A percentile compares a stretch with the other conserved stretches of the same genome.
Conservation (phyloP, 2,329 filamentous ascomycete species). For the Talaromyces sp. region DNA sequence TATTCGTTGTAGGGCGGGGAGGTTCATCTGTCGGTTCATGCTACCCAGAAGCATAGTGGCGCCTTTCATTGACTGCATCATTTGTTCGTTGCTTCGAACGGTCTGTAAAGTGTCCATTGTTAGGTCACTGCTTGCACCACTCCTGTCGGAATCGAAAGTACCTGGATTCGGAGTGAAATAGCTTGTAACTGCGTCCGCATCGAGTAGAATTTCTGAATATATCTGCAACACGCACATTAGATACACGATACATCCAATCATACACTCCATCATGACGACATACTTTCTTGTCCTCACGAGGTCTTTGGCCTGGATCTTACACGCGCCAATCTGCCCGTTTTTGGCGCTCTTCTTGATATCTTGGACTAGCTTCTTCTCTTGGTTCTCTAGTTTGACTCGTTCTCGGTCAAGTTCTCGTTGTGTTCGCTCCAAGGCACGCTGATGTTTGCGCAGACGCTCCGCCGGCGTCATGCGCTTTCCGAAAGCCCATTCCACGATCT, state of each 20-base stretch:
- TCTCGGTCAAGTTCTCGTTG: slow-evolving; percentile 95
- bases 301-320: slow-evolving; percentile 98
- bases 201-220: slow-evolving; percentile 96
- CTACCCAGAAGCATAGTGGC: slow-evolving; percentile 87
- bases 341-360: slow-evolving; percentile 99
- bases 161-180: slow-evolving; percentile 90
- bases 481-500: slow-evolving; percentile 99
- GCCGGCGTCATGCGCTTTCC: slow-evolving; percentile 98
- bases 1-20: slow-evolving; percentile 90
- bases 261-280: neutral
- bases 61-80: slow-evolving; percentile 99
- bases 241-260: neutral
- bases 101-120: slow-evolving; percentile 59
- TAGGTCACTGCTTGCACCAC: neutral
- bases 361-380: slow-evolving; percentile 92
- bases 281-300: slow-evolving; percentile 83
- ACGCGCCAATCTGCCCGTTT: slow-evolving; percentile 96
- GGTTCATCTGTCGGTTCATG: slow-evolving; percentile 98
- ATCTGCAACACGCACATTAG: slow-evolving; percentile 49
- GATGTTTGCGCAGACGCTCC: slow-evolving; percentile 64
- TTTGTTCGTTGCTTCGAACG: slow-evolving; percentile 96
- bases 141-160: slow-evolving; percentile 36
- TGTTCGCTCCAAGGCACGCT: slow-evolving; percentile 93
- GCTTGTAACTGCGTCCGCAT: slow-evolving; percentile 98
- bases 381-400: slow-evolving; percentile 91